Conservation (phyloP, 2,329 filamentous ascomycete species). For the Alternaria atra region DNA sequence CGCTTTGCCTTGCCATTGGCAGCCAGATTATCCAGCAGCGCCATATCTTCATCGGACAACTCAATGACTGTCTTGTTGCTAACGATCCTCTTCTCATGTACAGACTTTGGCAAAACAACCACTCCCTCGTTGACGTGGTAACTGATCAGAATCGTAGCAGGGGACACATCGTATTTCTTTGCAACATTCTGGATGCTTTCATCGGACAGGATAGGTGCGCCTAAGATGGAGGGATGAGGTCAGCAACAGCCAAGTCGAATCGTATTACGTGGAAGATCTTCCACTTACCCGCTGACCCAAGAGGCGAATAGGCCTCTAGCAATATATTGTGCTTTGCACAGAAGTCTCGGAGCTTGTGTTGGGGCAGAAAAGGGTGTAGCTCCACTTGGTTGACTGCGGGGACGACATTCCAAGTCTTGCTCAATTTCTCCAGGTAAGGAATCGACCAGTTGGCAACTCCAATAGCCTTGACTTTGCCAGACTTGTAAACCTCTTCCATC, state of each 20-base stretch:
- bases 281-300: conserved; percentile 5
- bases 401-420: conserved; percentile 44
- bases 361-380: conserved; percentile 21
- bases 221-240: too few relatives aligned
- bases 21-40: conserved; percentile 7
- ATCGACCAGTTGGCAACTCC: conserved; percentile 30
- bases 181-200: conserved; percentile 64
- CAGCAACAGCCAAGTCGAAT: too few relatives aligned
- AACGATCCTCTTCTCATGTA: conserved; percentile 14
- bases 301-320: conserved; percentile 18
- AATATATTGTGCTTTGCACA: conserved; percentile 19
- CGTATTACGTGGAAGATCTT: too few relatives aligned
- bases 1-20: conserved; percentile 14
- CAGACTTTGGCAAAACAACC: conserved; percentile 16
- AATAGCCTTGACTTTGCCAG: conserved; percentile 29
- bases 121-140: conserved; percentile 75
- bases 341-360: conserved; percentile 15
- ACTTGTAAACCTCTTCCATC: conserved; percentile 46
- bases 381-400: conserved; percentile 31
- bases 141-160: conserved; percentile 80
- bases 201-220: too few relatives aligned
- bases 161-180: conserved; percentile 66
- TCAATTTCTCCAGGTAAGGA: conserved; percentile 58
- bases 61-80: conserved; percentile 64
- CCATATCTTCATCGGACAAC: conserved; percentile 70